phyloP scores from a whole-genome alignment of 805 yeast genomes.

The Candida silvatica region DNA sequence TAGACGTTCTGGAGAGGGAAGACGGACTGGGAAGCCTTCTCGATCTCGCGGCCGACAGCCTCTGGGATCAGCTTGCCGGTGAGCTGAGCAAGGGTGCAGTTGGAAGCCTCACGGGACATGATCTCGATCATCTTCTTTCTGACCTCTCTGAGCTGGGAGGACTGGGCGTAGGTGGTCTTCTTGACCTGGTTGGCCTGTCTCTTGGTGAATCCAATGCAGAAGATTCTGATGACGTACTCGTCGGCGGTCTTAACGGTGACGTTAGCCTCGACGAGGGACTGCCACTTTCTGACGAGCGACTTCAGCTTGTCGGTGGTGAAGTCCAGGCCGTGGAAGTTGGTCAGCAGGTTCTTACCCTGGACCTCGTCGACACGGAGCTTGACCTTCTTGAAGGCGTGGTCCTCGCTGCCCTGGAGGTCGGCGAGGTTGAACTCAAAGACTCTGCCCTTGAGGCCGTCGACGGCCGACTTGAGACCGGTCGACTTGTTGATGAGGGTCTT shows the following conservation, averaged over 20 bases:
- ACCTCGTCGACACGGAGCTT: constrained; percentile 98
- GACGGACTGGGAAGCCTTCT: constrained; percentile 89
- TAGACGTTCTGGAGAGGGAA: constrained; percentile 98
- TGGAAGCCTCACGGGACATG: constrained; percentile 92
- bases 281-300: constrained; percentile 98
- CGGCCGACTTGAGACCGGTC: constrained; percentile 96
- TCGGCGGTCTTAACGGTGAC: constrained; percentile 97
- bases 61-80: constrained; percentile 97
- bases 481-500: constrained; percentile 98
- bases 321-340: constrained; percentile 99
- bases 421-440: constrained; percentile 93
- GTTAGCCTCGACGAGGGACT: constrained; percentile 94
- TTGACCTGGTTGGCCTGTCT: constrained; percentile 94
- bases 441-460: constrained; percentile 97
- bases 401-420: constrained; percentile 98
- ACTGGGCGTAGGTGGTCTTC: constrained; percentile 97
- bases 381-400: constrained; percentile 95
- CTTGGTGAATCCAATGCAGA: constrained; percentile 98
- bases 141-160: constrained; percentile 94
- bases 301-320: constrained; percentile 97
- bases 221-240: constrained; percentile 93
- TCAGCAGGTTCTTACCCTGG: constrained; percentile 95
- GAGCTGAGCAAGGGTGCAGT: constrained; percentile 92
- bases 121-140: constrained; percentile 96
- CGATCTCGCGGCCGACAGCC: constrained; percentile 97